phyloP scores from a whole-genome alignment of 1,139 yeast genomes.

The Saccharomycopsis hybrid region DNA sequence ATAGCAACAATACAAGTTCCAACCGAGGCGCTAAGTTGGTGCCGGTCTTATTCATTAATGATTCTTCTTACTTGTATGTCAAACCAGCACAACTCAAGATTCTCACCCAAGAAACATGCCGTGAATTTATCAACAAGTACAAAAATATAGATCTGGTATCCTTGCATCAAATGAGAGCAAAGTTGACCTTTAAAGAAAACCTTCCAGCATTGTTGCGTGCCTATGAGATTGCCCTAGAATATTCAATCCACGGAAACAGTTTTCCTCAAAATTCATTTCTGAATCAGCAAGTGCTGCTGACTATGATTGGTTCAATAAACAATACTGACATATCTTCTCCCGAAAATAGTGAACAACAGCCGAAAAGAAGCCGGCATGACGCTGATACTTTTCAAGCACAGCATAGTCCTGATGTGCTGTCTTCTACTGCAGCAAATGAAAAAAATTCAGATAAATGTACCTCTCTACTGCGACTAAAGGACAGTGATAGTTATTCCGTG shows the following conservation, averaged over 20 bases:
- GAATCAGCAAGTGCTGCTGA: too few species aligned
- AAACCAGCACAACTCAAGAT: conserved; percentile 7
- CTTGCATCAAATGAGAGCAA: not conserved
- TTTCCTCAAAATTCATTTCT: too few species aligned
- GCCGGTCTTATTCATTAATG: conserved; percentile 20
- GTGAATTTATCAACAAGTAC: conserved; percentile 8
- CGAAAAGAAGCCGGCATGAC: too few species aligned
- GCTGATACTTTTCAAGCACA: too few species aligned
- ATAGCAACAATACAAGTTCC: not conserved
- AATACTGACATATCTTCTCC: too few species aligned
- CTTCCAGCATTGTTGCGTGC: conserved; percentile 10
- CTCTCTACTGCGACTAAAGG: too few species aligned
- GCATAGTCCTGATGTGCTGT: too few species aligned
- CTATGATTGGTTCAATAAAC: too few species aligned
- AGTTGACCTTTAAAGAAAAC: conserved; percentile 6
- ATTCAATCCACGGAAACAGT: not conserved
- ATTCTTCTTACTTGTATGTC: conserved; percentile 13
- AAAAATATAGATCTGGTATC: not conserved
- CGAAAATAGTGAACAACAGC: too few species aligned
- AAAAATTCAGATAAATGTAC: too few species aligned
- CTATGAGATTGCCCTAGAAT: conserved; percentile 13
- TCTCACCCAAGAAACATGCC: conserved; percentile 14
- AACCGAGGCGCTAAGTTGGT: not conserved
- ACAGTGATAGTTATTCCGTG: too few species aligned
- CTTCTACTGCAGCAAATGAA: too few species aligned